Evolutionary conservation across 805 yeast species (phyloP).

Genomic region (Yamadazyma tumulicola): DNA sequence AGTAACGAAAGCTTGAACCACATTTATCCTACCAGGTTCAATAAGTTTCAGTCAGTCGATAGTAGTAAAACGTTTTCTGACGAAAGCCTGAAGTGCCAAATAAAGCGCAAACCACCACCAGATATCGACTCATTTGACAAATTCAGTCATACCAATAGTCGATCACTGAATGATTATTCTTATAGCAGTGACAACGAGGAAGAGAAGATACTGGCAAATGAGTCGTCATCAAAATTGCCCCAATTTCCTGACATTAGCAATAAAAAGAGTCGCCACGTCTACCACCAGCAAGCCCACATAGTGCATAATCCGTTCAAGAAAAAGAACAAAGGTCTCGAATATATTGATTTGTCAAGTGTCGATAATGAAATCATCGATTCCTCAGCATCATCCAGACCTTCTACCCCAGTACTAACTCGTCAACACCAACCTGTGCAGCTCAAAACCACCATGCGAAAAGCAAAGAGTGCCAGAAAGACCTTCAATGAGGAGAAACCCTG

Average conservation of each 20-base stretch:
- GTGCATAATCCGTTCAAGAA: slow-evolving; percentile 20
- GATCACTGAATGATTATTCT: slow-evolving; percentile 12
- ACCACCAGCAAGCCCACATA: not conserved
- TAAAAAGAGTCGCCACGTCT: slow-evolving; percentile 4
- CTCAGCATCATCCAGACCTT: slow-evolving; percentile 13
- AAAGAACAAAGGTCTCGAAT: slow-evolving; percentile 15
- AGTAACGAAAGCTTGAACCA: slow-evolving; percentile 19
- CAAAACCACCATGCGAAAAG: slow-evolving; percentile 50
- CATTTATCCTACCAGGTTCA: slow-evolving; percentile 1
- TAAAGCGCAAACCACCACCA: slow-evolving; percentile 30
- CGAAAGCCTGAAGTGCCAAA: slow-evolving; percentile 10
- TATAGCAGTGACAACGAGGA: slow-evolving; percentile 6
- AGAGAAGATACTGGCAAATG: slow-evolving; percentile 4
- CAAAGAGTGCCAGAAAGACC: slow-evolving; percentile 33
- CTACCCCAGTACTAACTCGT: slow-evolving; percentile 12
- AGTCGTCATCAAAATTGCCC: slow-evolving; percentile 20
- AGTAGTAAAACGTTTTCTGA: slow-evolving; percentile 9
- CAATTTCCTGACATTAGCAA: slow-evolving; percentile 29
- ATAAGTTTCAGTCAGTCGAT: slow-evolving; percentile 11
- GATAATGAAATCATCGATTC: slow-evolving; percentile 10
- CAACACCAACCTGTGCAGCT: slow-evolving; percentile 35
- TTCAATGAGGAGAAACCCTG: slow-evolving; percentile 92
- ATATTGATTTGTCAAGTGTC: slow-evolving; percentile 6
- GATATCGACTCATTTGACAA: not conserved
- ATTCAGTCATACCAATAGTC: slow-evolving; percentile 3